Evolutionary conservation across 345 rosid genomes (phyloP).

Genomic region (Gossypium thurberi): DNA sequence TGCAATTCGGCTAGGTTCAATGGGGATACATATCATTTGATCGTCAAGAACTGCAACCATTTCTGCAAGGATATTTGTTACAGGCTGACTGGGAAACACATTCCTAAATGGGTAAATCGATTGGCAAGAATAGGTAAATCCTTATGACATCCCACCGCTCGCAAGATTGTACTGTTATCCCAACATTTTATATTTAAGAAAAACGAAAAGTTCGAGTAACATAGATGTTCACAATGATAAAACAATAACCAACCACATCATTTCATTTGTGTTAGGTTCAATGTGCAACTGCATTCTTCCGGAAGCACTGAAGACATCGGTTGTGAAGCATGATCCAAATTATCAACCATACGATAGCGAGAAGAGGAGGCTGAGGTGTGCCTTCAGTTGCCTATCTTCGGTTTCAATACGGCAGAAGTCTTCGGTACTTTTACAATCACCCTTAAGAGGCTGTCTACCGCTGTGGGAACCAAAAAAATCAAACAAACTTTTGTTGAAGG

Average conservation of each 20-base stretch:
- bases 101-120: slow-evolving; percentile 94
- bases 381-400: slow-evolving; percentile 68
- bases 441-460: slow-evolving; percentile 74
- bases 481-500: slow-evolving; percentile 54
- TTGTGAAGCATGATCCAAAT: slow-evolving; percentile 52
- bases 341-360: slow-evolving; percentile 56
- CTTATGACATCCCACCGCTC: background rate
- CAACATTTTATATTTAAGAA: background rate
- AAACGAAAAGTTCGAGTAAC: no score
- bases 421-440: slow-evolving; percentile 63
- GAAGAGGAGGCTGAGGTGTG: slow-evolving; percentile 51
- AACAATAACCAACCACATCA: background rate
- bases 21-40: slow-evolving; percentile 87
- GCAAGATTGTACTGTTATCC: background rate
- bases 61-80: slow-evolving; percentile 73
- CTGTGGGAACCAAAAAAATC: slow-evolving; percentile 79
- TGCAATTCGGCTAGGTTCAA: slow-evolving; percentile 58
- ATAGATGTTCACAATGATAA: no score
- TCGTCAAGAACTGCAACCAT: slow-evolving; percentile 89
- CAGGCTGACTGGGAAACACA: slow-evolving; percentile 63
- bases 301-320: slow-evolving; percentile 62
- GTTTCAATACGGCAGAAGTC: slow-evolving; percentile 84
- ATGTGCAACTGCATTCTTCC: slow-evolving; percentile 89
- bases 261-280: slow-evolving; percentile 46
- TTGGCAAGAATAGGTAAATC: slow-evolving; percentile 74